Base-by-base conservation (phyloP, 2,329 filamentous ascomycete species). In the Penicillium sp. region DNA sequence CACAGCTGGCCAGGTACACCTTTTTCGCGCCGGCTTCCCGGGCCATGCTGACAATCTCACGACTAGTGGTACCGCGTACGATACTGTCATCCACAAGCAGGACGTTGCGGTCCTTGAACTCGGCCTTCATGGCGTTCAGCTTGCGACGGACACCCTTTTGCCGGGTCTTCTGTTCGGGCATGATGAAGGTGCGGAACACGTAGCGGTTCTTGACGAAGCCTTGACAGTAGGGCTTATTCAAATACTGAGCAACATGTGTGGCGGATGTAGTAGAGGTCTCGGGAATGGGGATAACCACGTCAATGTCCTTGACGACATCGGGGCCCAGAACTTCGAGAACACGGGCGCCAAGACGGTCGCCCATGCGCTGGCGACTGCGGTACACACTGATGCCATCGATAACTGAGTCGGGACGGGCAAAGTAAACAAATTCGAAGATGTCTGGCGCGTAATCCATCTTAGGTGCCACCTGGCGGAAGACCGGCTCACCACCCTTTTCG, bases 361-460 rank as follows among this genome's bases (percentile, higher is more conserved):
- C 89, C 90, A 95, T 95, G 58, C 87, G 86, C 63, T 91, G 84
- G 42, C 90, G 81, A 57, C 85, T 89, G 56, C 83, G 81, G 63
- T 95, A 83, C 22, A 96, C 86, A 46, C 86, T 89, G 55, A 95
- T 94, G 14, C 88, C 89, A 62, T 95, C 89, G 47, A 95, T 91
- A 57, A 84, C 76, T 0, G 81, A 84, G 67, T 95, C 89, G 0
- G 87, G 87, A 1, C 89, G 77, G 11, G 87, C 85, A 59, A 95
- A 89, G 72, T 95, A 95, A 47, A 95, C 85, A 54, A 84, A 89
- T 69, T 94, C 87, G 61, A 94, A 93, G 51, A 89, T 86, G 65
- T 95, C 89, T 1, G 89, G 89, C 1, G 86, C 83, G 63, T 95
- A 95, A 13, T 77, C 76, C 58, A 79, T 77, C 56, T 78, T 77